A percentile compares a stretch with the other conserved stretches of the same genome.
These are phyloP conservation scores for Aspergillus avenaceus DNA, from an alignment of 495 filamentous ascomycete genomes.

Conservation along the genomic window DNA sequence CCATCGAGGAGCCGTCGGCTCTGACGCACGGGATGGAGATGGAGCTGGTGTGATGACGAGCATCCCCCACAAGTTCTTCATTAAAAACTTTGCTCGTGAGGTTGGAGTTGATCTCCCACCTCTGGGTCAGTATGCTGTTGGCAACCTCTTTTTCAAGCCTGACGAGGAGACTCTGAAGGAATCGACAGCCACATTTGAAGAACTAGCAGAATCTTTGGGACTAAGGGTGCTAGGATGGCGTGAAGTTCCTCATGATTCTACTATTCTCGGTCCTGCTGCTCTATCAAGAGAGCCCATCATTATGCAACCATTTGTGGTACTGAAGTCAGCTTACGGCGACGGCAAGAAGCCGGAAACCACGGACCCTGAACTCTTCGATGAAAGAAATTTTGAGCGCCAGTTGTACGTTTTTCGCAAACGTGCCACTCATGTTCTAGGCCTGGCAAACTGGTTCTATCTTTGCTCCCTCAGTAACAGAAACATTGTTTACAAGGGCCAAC, in stretches of 20 bases:
- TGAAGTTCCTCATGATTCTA: conserved; percentile 89
- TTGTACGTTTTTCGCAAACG: conserved; percentile 94
- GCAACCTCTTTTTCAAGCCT: conserved; percentile 98
- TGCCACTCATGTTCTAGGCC: conserved; percentile 86
- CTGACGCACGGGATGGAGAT: conserved; percentile 95
- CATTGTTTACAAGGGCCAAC: conserved; percentile 98
- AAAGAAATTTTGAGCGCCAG: conserved; percentile 84
- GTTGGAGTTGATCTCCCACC: conserved; percentile 81
- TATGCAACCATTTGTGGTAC: conserved; percentile 92
- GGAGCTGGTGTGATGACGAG: conserved; percentile 99
- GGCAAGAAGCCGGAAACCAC: conserved; percentile 78
- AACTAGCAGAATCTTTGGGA: conserved; percentile 81
- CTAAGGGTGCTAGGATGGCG: conserved; percentile 95
- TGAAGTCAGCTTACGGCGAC: conserved; percentile 78
- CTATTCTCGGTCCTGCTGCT: conserved; percentile 88
- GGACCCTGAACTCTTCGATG: conserved; percentile 77
- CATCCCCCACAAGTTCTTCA: conserved; percentile 97
- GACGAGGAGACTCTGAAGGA: conserved; percentile 82
- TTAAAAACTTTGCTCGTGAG: conserved; percentile 95
- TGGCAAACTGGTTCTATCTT: conserved; percentile 99
- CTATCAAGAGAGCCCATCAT: conserved; percentile 92
- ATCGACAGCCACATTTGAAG: conserved; percentile 84
- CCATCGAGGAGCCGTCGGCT: conserved; percentile 96
- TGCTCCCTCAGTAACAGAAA: conserved; percentile 98
- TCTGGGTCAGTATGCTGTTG: conserved; percentile 91